Conservation (phyloP, 805 yeast species). For the Metschnikowia proteae region DNA sequence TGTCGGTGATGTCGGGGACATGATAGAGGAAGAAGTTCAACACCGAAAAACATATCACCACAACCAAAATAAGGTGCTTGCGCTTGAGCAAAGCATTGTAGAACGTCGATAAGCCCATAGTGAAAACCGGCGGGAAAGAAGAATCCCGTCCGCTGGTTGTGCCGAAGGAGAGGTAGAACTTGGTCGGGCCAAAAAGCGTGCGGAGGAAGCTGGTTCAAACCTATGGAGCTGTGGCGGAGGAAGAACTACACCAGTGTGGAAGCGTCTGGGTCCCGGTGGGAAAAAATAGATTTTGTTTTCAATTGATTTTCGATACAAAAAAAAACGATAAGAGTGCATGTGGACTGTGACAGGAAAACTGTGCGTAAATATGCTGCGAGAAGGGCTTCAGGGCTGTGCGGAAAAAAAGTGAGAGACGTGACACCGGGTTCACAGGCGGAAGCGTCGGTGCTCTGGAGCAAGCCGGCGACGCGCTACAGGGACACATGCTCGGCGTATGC, state of each 20-base stretch:
- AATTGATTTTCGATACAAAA: not conserved
- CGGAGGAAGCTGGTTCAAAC: no score
- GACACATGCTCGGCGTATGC: no score
- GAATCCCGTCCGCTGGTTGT: not conserved
- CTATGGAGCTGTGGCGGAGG: no score
- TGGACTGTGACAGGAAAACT: not conserved
- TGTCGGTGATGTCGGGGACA: not conserved
- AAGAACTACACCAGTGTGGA: no score
- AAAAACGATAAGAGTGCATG: not conserved
- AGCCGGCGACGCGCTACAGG: no score
- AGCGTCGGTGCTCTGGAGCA: no score
- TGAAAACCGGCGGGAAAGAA: not conserved
- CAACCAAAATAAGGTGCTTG: conserved; percentile 2
- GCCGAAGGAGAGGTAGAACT: not conserved
- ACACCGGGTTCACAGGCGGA: no score
- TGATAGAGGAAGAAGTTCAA: conserved; percentile 2
- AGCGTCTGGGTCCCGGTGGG: not conserved
- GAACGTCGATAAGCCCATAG: not conserved
- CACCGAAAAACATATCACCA: conserved; percentile 3
- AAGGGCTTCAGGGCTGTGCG: not conserved
- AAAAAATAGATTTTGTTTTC: not conserved
- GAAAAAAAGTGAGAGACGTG: not conserved
- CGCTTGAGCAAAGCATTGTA: not conserved
- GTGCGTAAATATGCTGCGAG: not conserved
- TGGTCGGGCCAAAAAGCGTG: no score